phyloP scores from a whole-genome alignment of 257 asterid genomes.

The Cordia subcordata region DNA sequence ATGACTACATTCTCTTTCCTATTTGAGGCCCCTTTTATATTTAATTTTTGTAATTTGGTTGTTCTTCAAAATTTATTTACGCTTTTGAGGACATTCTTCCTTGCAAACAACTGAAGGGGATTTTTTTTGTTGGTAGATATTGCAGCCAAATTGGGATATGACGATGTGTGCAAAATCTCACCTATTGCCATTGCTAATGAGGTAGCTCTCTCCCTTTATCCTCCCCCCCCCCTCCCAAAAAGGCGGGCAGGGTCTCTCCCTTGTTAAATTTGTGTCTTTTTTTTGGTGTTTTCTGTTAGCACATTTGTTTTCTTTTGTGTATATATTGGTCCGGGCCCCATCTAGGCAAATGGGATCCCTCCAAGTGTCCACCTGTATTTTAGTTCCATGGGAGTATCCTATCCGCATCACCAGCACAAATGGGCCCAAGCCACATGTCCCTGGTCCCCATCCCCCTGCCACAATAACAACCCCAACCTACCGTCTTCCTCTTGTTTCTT shows the following conservation, averaged over 20 bases:
- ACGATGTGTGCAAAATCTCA: constrained; percentile 55
- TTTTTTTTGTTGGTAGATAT: constrained; percentile 35
- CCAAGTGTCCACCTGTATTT: no score
- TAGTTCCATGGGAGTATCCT: no score
- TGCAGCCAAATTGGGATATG: constrained; percentile 49
- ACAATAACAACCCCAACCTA: no score
- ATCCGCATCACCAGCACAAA: no score
- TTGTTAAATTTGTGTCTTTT: neutral
- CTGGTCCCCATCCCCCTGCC: no score
- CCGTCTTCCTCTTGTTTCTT: no score
- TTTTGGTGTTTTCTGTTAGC: neutral
- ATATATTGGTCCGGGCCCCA: no score
- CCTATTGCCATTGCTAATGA: constrained; percentile 66
- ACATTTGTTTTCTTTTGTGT: neutral
- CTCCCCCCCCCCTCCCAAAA: no score
- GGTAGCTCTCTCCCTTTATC: constrained; percentile 37
- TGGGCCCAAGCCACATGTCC: no score
- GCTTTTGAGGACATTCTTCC: no score
- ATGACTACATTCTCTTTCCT: constrained; percentile 13
- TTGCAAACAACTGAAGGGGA: constrained; percentile 2
- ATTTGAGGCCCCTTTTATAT: neutral
- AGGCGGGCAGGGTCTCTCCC: no score
- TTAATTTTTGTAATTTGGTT: neutral
- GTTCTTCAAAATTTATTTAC: neutral
- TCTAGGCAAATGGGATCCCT: no score